phyloP scores from a whole-genome alignment of 352 stramenopile genomes.

The Aphanomyces invadans region DNA sequence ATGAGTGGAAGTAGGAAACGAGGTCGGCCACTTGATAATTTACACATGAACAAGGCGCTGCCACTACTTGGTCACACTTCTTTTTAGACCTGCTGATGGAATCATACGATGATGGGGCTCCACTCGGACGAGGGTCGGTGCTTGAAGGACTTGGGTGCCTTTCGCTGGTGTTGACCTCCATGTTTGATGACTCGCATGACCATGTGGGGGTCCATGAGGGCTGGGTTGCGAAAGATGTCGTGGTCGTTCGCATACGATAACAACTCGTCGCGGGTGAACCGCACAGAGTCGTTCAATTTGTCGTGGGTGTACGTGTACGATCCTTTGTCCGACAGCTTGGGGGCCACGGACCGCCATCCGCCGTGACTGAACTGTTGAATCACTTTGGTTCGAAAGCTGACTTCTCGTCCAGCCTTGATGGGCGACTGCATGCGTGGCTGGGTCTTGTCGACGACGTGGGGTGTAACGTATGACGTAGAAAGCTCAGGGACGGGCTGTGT shows the following conservation, averaged over 20 bases:
- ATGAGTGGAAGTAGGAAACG: not conserved
- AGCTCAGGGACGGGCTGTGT: too few species aligned
- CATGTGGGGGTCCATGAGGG: not conserved
- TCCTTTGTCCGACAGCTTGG: not conserved
- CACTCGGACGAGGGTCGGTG: not conserved
- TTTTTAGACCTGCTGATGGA: too few species aligned
- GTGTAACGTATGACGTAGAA: not conserved
- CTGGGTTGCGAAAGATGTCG: not conserved
- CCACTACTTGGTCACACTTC: not conserved
- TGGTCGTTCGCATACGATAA: not conserved
- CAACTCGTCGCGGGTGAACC: constrained; percentile 3
- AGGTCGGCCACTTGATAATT: not conserved
- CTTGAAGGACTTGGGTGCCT: not conserved
- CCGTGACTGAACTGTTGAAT: not conserved
- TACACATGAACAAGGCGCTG: not conserved
- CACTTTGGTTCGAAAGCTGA: not conserved
- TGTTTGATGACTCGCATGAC: not conserved
- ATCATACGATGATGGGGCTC: not conserved
- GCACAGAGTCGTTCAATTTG: not conserved
- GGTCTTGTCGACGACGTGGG: not conserved
- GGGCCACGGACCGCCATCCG: constrained; percentile 1
- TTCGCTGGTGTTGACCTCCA: not conserved
- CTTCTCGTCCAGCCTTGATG: not conserved
- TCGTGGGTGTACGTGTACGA: constrained; percentile 5
- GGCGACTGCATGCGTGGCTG: not conserved